Evolutionary conservation across 768 basidiomycete species (phyloP).

Genomic region (Collybia sordida): DNA sequence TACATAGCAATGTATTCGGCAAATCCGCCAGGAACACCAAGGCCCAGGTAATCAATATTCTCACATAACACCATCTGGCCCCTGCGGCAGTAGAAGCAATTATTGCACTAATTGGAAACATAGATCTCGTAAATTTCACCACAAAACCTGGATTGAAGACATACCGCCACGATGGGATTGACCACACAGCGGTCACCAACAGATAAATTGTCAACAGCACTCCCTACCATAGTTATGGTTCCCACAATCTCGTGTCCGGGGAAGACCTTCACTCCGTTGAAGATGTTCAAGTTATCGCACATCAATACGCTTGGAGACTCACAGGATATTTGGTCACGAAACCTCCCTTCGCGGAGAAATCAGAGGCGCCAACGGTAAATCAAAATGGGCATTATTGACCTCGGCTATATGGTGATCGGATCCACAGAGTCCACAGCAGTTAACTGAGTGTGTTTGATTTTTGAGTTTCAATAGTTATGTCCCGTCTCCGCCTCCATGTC

Average conservation of each 20-base stretch:
- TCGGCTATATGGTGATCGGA: conserved; percentile 54
- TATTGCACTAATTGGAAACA: conserved; percentile 37
- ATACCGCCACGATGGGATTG: conserved; percentile 54
- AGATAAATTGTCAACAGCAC: conserved; percentile 56
- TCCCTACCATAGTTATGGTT: conserved; percentile 29
- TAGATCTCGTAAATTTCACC: no score
- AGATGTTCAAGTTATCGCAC: neutral
- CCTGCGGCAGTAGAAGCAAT: conserved; percentile 73
- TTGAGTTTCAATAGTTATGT: neutral
- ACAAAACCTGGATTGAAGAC: neutral
- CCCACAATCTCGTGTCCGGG: conserved; percentile 40
- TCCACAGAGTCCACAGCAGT: conserved; percentile 57
- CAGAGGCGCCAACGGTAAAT: conserved; percentile 1
- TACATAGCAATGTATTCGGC: conserved; percentile 73
- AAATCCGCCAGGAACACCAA: conserved; percentile 67
- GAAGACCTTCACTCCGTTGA: conserved; percentile 11
- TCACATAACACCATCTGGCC: conserved; percentile 72
- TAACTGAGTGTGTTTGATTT: conserved; percentile 21
- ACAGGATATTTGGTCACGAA: conserved; percentile 71
- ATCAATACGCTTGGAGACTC: conserved; percentile 17
- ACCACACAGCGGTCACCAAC: conserved; percentile 69
- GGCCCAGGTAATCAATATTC: conserved; percentile 64
- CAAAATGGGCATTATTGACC: conserved; percentile 36
- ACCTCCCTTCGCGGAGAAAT: conserved; percentile 52
- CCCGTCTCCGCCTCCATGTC: no score